These are phyloP conservation scores for Pilasporangium apinafurcum DNA, from an alignment of 352 stramenopile species.

Conservation along the genomic window DNA sequence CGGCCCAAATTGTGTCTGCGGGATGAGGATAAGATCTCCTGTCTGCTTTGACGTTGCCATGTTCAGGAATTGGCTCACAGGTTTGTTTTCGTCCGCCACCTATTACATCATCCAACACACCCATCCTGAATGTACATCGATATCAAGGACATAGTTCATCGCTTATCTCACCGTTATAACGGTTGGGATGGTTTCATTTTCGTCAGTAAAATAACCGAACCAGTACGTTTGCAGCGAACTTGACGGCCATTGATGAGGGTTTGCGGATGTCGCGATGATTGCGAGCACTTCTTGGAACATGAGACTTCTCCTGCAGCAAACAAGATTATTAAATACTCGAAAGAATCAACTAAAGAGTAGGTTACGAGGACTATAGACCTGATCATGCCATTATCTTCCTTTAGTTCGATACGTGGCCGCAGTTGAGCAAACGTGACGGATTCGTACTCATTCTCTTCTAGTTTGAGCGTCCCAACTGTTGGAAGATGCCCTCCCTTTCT, in stretches of 20 bases:
- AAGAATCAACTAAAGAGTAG: background rate
- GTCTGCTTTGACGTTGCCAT: slow-evolving; percentile 67
- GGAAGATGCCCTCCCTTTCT: slow-evolving; percentile 45
- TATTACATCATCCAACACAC: slow-evolving; percentile 7
- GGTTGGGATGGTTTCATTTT: slow-evolving; percentile 25
- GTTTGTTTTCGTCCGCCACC: slow-evolving; percentile 32
- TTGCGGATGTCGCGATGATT: slow-evolving; percentile 47
- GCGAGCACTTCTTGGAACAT: slow-evolving; percentile 76
- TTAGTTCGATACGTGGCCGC: slow-evolving; percentile 58
- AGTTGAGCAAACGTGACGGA: slow-evolving; percentile 58
- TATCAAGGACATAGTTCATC: background rate
- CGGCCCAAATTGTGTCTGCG: slow-evolving; percentile 72
- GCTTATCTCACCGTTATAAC: slow-evolving; percentile 30
- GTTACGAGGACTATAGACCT: slow-evolving; percentile 10
- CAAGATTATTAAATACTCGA: background rate
- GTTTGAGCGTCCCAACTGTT: slow-evolving; percentile 53
- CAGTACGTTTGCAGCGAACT: slow-evolving; percentile 73
- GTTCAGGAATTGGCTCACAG: slow-evolving; percentile 50
- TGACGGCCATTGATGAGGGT: slow-evolving; percentile 55
- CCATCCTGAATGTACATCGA: background rate
- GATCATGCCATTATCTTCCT: slow-evolving; percentile 56
- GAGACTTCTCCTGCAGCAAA: slow-evolving; percentile 30
- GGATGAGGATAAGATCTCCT: slow-evolving; percentile 65
- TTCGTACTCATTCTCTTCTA: slow-evolving; percentile 51
- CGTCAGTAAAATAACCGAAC: slow-evolving; percentile 55